A percentile compares a stretch with the other conserved stretches of the same genome.
Conservation (phyloP, 176 grass and related monocot species). For the Oryza meridionalis region DNA sequence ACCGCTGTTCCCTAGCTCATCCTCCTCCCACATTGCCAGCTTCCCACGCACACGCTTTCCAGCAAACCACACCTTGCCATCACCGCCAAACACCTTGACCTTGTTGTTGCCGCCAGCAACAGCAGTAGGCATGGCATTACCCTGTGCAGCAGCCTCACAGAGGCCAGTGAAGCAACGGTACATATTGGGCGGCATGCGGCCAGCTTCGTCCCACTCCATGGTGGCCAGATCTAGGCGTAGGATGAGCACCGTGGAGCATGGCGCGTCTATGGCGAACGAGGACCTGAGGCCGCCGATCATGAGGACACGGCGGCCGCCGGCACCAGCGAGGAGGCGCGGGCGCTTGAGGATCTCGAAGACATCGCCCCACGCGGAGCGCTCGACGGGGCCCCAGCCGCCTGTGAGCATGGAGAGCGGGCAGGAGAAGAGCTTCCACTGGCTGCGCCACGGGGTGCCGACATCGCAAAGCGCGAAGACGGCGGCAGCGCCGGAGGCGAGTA, state of each 20-base stretch:
- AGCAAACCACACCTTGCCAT: constrained; percentile 95
- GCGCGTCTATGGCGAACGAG: constrained; percentile 75
- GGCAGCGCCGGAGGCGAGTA: constrained; percentile 63
- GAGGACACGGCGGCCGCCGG: constrained; percentile 65
- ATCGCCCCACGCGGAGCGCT: constrained; percentile 69
- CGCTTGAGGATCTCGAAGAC: constrained; percentile 97
- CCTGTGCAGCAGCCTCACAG: constrained; percentile 49
- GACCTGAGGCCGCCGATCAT: constrained; percentile 95
- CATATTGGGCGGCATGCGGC: constrained; percentile 88
- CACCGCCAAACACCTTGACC: constrained; percentile 97
- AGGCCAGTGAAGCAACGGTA: constrained; percentile 88
- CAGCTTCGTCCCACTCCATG: constrained; percentile 99
- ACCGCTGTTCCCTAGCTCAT: constrained; percentile 45
- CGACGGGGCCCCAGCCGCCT: constrained; percentile 77
- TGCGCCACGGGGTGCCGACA: constrained; percentile 91
- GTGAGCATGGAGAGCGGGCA: constrained; percentile 69
- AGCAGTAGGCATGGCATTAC: constrained; percentile 12
- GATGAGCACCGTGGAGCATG: constrained; percentile 96
- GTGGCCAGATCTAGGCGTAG: constrained; percentile 78
- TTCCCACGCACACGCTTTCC: constrained; percentile 87
- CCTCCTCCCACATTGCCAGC: constrained; percentile 97
- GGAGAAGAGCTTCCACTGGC: constrained; percentile 98
- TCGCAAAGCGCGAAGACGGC: constrained; percentile 89
- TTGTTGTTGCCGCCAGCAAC: constrained; percentile 72
- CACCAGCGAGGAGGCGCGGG: constrained; percentile 76